A percentile compares a stretch with the other conserved stretches of the same genome.
Evolutionary conservation across 768 basidiomycete species (phyloP).

Genomic region (Sporobolomyces pararoseus): DNA sequence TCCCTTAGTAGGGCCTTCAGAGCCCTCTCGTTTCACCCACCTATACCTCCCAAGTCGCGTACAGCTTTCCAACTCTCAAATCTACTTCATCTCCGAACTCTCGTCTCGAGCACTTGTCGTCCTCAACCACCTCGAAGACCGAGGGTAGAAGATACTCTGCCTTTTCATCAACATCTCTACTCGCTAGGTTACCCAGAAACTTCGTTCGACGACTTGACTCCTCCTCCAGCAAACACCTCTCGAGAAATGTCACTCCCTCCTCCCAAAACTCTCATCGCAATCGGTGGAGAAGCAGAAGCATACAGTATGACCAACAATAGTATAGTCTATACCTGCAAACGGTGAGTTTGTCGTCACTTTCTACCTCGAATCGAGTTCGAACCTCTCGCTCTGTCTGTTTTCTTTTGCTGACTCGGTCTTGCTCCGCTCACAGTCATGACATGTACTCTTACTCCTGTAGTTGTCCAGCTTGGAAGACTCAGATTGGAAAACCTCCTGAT

Average conservation of each 20-base stretch:
- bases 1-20: background rate
- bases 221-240: background rate
- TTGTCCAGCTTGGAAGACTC: conserved; percentile 22
- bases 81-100: background rate
- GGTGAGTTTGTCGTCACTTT: background rate
- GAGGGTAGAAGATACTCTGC: background rate
- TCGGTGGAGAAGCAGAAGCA: background rate
- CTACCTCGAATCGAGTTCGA: too few species aligned
- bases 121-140: background rate
- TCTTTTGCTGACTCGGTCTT: too few species aligned
- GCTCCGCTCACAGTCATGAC: background rate
- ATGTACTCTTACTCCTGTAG: conserved; percentile 18
- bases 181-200: background rate
- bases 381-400: background rate
- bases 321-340: background rate
- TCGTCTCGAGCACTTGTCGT: background rate
- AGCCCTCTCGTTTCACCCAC: conserved; percentile 1
- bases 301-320: background rate
- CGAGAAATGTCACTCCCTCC: background rate
- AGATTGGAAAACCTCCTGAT: conserved; percentile 5
- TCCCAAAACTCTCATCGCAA: background rate
- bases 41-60: background rate
- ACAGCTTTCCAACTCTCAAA: background rate
- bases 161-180: background rate
- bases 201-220: conserved; percentile 5